Evolutionary conservation across 345 rosid species (phyloP).

Genomic region (Hypericum androsaemum): DNA sequence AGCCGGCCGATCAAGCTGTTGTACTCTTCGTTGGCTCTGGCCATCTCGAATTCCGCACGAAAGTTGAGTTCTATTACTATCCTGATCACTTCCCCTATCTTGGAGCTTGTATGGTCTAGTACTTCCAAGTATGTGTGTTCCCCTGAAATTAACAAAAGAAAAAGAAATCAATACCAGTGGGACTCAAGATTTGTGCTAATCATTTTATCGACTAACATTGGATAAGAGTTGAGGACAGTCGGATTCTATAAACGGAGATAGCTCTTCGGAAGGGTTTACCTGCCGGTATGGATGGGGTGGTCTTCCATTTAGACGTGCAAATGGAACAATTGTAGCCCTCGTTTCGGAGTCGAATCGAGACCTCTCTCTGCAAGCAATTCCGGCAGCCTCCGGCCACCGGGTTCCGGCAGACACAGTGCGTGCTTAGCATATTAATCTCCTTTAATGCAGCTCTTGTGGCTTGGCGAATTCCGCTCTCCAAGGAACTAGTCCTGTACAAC

Average conservation of each 20-base stretch:
- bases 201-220: not conserved
- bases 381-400: constrained; percentile 44
- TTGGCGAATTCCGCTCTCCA: constrained; percentile 58
- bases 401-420: constrained; percentile 40
- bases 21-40: constrained; percentile 59
- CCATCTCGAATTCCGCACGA: constrained; percentile 74
- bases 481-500: constrained; percentile 44
- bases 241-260: no score
- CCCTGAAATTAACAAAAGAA: constrained; percentile 24
- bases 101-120: constrained; percentile 36
- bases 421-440: constrained; percentile 23
- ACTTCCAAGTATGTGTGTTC: constrained; percentile 59
- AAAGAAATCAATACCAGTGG: not conserved
- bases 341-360: constrained; percentile 43
- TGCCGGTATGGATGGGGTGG: constrained; percentile 53
- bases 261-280: constrained; percentile 23
- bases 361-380: constrained; percentile 41
- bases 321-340: constrained; percentile 46
- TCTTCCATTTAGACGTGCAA: constrained; percentile 79
- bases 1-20: constrained; percentile 30
- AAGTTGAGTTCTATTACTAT: constrained; percentile 67
- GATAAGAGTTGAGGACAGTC: not conserved
- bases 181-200: not conserved
- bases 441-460: constrained; percentile 47
- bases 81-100: constrained; percentile 35